Evolutionary conservation across 208 protist genomes (phyloP).

Genomic region (Wallacemonas rigidus): DNA sequence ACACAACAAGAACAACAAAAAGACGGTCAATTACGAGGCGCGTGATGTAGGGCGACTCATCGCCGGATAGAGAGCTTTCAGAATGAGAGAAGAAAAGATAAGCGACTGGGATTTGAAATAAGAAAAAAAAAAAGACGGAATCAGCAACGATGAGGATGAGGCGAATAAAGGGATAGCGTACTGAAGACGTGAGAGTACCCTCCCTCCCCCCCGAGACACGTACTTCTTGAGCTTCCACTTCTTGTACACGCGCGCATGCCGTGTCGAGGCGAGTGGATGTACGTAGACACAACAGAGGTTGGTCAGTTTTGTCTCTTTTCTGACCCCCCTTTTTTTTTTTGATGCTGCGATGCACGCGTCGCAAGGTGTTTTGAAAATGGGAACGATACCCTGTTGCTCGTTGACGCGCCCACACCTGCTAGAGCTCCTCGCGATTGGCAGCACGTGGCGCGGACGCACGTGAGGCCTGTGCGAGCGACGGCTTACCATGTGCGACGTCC

Average conservation of each 20-base stretch:
- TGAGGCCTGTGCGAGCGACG: not conserved
- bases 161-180: constrained; percentile 2
- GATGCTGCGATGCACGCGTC: too few relatives aligned
- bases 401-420: not conserved
- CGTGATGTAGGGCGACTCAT: too few relatives aligned
- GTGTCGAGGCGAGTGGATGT: too few relatives aligned
- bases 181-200: not conserved
- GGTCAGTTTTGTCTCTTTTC: too few relatives aligned
- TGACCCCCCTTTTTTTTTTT: not conserved
- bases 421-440: constrained; percentile 4
- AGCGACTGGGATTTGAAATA: constrained; percentile 2
- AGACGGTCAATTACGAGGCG: not conserved
- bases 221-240: too few relatives aligned
- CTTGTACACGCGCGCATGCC: too few relatives aligned
- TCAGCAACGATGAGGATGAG: not conserved
- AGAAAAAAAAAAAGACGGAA: constrained; percentile 23
- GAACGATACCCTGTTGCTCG: too few relatives aligned
- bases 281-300: too few relatives aligned
- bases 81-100: constrained; percentile 18
- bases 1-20: not conserved
- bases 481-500: not conserved
- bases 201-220: too few relatives aligned
- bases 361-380: too few relatives aligned
- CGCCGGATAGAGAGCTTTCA: constrained; percentile 9
- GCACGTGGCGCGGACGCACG: not conserved